Evolutionary conservation across 495 filamentous ascomycete species (phyloP).

Genomic region (Hamigera avellanea): DNA sequence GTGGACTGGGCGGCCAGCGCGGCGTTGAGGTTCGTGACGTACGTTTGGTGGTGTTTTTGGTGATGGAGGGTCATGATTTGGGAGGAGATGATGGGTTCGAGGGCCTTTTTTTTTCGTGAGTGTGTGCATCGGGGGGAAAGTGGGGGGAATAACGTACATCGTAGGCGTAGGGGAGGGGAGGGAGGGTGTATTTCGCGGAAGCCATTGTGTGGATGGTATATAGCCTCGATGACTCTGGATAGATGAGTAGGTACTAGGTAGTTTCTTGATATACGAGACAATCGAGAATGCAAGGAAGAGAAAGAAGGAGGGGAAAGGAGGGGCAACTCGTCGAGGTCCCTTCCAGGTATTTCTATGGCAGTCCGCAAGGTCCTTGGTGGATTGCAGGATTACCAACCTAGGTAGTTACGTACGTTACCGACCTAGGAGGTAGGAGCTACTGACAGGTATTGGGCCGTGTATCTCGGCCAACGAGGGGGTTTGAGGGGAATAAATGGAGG

Average conservation of each 20-base stretch:
- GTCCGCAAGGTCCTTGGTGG: not conserved
- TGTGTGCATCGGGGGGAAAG: not conserved
- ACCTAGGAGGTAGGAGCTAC: too few relatives aligned
- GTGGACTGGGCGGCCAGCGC: constrained; percentile 36
- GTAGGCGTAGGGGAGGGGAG: constrained; percentile 32
- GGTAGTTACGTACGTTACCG: too few relatives aligned
- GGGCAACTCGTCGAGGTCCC: not conserved
- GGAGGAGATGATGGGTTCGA: constrained; percentile 87
- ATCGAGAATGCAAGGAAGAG: not conserved
- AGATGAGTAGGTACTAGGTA: too few relatives aligned
- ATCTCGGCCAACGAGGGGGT: too few relatives aligned
- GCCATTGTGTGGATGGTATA: not conserved
- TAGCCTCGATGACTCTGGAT: not conserved
- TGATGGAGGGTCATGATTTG: constrained; percentile 94
- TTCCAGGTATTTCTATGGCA: not conserved
- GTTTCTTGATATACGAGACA: too few relatives aligned
- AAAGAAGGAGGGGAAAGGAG: not conserved
- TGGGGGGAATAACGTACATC: constrained; percentile 17
- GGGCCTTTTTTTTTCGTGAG: constrained; percentile 36
- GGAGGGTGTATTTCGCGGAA: constrained; percentile 11
- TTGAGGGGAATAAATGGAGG: too few relatives aligned
- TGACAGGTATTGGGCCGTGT: too few relatives aligned
- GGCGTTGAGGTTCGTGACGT: constrained; percentile 51
- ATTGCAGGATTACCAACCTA: not conserved
- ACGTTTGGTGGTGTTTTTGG: constrained; percentile 54